Evolutionary conservation across 1,284 basidiomycete species (phyloP), one percentile per base, ranked within the genome.

Genomic region (Trichosporon faecale): DNA sequence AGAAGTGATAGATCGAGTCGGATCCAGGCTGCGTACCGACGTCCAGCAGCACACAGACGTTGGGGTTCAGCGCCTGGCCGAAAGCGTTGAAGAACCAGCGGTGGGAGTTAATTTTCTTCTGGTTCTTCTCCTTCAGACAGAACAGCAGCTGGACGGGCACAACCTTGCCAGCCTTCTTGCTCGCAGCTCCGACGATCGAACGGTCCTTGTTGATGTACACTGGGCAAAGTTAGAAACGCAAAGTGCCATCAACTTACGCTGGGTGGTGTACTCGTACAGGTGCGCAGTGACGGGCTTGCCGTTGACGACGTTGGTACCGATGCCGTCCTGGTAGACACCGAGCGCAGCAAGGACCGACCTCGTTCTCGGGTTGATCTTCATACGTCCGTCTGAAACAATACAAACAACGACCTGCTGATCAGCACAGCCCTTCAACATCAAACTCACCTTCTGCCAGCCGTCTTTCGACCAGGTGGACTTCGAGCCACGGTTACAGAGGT

Each of bases 401-500:
- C 85, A 86, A 1, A 87, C 85, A 46, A 87, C 86, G 82, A 86
- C 84, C 79, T 81, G 65, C 4, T 29, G 33, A 57, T 68, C 44
- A 70, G 64, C 33, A 86, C 85, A 72, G 85, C 86, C n/a, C 87
- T 83, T 7, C 86, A 86, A 16, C 31, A 3, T 11, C 12, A 7
- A 35, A 65, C 78, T 46, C 35, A 90, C 92, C 87, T 97, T 98
- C 86, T 97, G 96, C 95, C 95, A 98, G 0, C 95, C 94, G 0
- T 97, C 93, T 80, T 93, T 91, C 1, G 94, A 94, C 95, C 95
- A 98, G 0, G 91, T 97, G 86, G 93, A 94, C 76, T 90, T 91
- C 68, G 87, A 79, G 4, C 69, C 70, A 9, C 78, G 70, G 3
- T 75, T 76, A 70, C 80, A 80, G 23, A 82, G 73, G 74, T 83